These are phyloP conservation scores for Saccharomycopsis oosterbeekiorum DNA, from an alignment of 805 yeast genomes.

Conservation along the genomic window DNA sequence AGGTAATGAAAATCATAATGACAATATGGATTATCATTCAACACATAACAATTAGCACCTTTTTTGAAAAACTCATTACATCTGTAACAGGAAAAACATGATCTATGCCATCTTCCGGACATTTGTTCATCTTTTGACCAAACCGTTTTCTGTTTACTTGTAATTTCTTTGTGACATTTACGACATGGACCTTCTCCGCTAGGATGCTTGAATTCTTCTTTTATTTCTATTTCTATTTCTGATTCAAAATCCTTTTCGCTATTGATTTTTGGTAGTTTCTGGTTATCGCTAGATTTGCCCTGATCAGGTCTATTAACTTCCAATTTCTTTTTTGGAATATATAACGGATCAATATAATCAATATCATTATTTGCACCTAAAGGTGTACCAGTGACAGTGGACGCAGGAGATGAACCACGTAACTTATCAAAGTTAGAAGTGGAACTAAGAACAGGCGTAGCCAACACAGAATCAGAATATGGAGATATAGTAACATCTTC, in stretches of 20 bases:
- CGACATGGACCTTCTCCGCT: conserved; percentile 82
- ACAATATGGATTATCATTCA: conserved; percentile 76
- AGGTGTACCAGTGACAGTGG: background rate
- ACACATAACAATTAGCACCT: conserved; percentile 61
- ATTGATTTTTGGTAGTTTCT: background rate
- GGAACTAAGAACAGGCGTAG: background rate
- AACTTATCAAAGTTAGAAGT: background rate
- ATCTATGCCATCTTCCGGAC: conserved; percentile 90
- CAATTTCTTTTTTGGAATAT: background rate
- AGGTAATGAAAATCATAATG: conserved; percentile 48
- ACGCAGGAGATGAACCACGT: background rate
- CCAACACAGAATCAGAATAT: background rate
- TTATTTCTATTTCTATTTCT: background rate
- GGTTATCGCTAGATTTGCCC: background rate
- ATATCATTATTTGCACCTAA: background rate
- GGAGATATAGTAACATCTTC: background rate
- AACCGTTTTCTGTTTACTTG: conserved; percentile 45
- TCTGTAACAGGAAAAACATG: conserved; percentile 66
- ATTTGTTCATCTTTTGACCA: conserved; percentile 62
- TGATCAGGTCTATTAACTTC: background rate
- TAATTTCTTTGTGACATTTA: conserved; percentile 48
- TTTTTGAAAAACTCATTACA: conserved; percentile 54
- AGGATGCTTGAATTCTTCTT: conserved; percentile 24
- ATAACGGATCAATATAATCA: background rate
- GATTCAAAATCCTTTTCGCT: background rate